Conservation (phyloP, 768 basidiomycete species). For the Tricholoma bakamatsutake region DNA sequence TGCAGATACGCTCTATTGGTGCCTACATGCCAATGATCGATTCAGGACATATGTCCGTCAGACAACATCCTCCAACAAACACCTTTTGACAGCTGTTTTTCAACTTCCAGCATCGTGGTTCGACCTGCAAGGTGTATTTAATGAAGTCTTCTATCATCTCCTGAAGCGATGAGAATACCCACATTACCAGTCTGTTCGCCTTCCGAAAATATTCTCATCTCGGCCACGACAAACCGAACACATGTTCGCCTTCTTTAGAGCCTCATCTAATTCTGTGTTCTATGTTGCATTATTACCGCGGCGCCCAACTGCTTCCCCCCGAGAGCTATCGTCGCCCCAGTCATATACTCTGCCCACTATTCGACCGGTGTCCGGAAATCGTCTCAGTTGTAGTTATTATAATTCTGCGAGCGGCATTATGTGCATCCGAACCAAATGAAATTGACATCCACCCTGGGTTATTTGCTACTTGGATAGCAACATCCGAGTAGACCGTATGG, state of each 20-base stretch:
- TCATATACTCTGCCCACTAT: conserved; percentile 20
- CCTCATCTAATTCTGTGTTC: conserved; percentile 11
- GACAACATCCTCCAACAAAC: too few relatives aligned
- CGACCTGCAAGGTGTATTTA: too few relatives aligned
- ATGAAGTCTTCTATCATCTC: too few relatives aligned
- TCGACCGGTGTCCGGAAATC: conserved; percentile 12
- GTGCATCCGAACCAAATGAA: conserved; percentile 14
- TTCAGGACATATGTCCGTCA: too few relatives aligned
- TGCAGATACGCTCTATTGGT: too few relatives aligned
- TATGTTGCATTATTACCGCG: conserved; percentile 10
- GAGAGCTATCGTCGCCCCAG: conserved; percentile 9
- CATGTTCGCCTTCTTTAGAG: conserved; percentile 13
- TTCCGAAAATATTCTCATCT: conserved; percentile 13
- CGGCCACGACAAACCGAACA: conserved; percentile 12
- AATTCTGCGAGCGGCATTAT: conserved; percentile 7
- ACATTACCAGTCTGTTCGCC: too few relatives aligned
- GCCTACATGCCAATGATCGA: too few relatives aligned
- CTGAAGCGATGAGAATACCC: too few relatives aligned
- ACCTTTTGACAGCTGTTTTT: too few relatives aligned
- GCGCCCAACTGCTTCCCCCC: conserved; percentile 13
- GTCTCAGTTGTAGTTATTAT: neutral
- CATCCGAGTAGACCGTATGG: conserved; percentile 20
- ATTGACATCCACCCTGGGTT: conserved; percentile 14
- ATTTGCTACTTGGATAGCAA: conserved; percentile 9
- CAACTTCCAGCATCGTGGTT: too few relatives aligned